Conservation (phyloP, 176 grass and related monocot genomes). For the Otatea glauca region DNA sequence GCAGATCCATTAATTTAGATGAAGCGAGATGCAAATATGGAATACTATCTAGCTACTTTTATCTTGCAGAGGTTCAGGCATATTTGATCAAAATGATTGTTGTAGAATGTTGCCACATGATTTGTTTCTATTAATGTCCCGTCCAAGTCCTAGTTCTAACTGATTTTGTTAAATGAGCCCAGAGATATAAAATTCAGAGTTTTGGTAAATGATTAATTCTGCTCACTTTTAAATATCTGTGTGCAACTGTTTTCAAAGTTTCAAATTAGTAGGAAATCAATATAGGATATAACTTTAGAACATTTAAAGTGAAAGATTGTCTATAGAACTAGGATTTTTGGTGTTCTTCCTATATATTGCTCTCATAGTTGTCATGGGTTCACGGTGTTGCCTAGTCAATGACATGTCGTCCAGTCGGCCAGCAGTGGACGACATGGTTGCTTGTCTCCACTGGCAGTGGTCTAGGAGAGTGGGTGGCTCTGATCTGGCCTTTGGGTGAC, state of each 20-base stretch:
- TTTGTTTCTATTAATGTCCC: conserved; percentile 1
- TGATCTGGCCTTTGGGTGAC: no score
- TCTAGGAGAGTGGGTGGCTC: no score
- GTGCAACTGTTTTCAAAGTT: not conserved
- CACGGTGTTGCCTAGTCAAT: no score
- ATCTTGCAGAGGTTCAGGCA: not conserved
- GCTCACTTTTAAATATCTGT: not conserved
- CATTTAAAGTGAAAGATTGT: not conserved
- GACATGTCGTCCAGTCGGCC: no score
- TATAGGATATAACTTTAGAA: conserved; percentile 6
- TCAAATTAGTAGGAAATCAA: conserved; percentile 16
- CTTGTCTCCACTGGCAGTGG: no score
- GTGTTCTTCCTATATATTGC: not conserved
- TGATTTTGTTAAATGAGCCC: conserved; percentile 8
- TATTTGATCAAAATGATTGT: conserved; percentile 3
- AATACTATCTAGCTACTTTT: conserved; percentile 3
- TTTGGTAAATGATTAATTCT: conserved; percentile 5
- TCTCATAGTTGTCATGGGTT: not conserved
- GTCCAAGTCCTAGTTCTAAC: not conserved
- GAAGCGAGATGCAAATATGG: conserved; percentile 5
- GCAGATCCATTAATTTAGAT: conserved; percentile 27
- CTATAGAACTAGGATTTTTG: not conserved
- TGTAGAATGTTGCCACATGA: not conserved
- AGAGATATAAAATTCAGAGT: not conserved
- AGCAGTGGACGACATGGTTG: no score